Evolutionary conservation across 1,139 yeast species (phyloP), one percentile per base, ranked within the genome.

Genomic region (Arxiozyma slooffiae): DNA sequence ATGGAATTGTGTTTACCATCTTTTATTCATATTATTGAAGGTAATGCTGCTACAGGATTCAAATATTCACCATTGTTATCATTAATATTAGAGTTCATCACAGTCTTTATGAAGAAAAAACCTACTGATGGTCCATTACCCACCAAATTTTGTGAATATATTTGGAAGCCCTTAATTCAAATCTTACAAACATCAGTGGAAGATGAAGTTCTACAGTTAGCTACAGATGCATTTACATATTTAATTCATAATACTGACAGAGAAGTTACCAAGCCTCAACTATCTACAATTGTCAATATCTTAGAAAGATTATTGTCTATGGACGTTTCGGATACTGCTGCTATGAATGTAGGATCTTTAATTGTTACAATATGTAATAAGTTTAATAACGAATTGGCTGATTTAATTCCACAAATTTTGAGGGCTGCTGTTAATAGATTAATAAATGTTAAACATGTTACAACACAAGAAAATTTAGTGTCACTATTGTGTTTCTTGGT

Each of bases 401-500:
- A 82, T 24, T 70, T 80, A 48, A 71, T 83, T 17, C 74, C 79
- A 0, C 78, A 77, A 50, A 79, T 90, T 30, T 69, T 90, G 24
- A 78, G 79, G 50, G 95, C 95, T 0, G 83, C 94, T 0, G 82
- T 88, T 0, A 69, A 71, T 41, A 75, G 95, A 58, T 72, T 89
- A 14, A 66, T 80, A 0, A 64, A 77, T 2, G 87, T 95, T 0
- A 76, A 79, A 53, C 87, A 83, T 57, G 73, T 87, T 1, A 73
- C 84, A 2, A 81, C 95, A 0, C 78, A 84, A 34, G 95, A 88
- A 60, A 86, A 86, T 60, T 72, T 90, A 56, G 71, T 88, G 9
- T 73, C 81, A 60, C 89, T 92, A 6, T 81, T 89, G 61, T 86
- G 95, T 62, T 79, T 82, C 57, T 71, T 90, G 57, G 79, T 85